phyloP scores from a whole-genome alignment of 2,329 filamentous ascomycete genomes.

The Biscogniauxia sp. region DNA sequence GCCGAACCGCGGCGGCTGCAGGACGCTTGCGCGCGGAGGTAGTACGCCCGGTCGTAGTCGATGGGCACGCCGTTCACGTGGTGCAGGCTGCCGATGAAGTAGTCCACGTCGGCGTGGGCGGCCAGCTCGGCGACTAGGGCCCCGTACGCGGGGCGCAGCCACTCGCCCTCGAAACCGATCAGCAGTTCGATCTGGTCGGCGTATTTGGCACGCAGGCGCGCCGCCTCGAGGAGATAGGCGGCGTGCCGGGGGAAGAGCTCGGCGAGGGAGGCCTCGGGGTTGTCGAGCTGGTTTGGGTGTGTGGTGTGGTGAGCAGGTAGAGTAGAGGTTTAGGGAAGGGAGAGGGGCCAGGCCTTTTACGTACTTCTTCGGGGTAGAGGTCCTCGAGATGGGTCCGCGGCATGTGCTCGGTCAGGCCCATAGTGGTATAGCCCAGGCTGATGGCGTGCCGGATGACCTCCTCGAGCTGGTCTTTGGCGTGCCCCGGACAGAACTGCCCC shows the following conservation, averaged over 20 bases:
- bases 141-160: slow-evolving; percentile 69
- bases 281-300: slow-evolving; percentile 40
- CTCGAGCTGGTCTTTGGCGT: slow-evolving; percentile 83
- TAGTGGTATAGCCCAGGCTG: slow-evolving; percentile 71
- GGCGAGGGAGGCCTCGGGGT: slow-evolving; percentile 48
- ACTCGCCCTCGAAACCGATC: slow-evolving; percentile 91
- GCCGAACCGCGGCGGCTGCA: background rate
- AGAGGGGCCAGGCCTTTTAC: background rate
- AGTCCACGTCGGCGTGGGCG: slow-evolving; percentile 67
- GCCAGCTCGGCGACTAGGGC: slow-evolving; percentile 58
- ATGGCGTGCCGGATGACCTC: slow-evolving; percentile 80
- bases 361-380: slow-evolving; percentile 88
- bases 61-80: slow-evolving; percentile 86
- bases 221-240: slow-evolving; percentile 73
- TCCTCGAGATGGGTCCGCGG: slow-evolving; percentile 71
- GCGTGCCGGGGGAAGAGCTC: slow-evolving; percentile 57
- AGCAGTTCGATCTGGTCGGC: slow-evolving; percentile 70
- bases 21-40: slow-evolving; percentile 56
- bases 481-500: slow-evolving; percentile 90
- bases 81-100: slow-evolving; percentile 91
- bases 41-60: slow-evolving; percentile 74
- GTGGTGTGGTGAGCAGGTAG: no score
- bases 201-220: slow-evolving; percentile 69
- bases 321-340: slow-evolving; percentile 11
- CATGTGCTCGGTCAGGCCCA: slow-evolving; percentile 94